Percentiles rank a stretch among this genome's conserved stretches.
These are phyloP conservation scores for Radiomyces spectabilis DNA, from an alignment of 192 early-diverging fungal species.

Conservation along the genomic window DNA sequence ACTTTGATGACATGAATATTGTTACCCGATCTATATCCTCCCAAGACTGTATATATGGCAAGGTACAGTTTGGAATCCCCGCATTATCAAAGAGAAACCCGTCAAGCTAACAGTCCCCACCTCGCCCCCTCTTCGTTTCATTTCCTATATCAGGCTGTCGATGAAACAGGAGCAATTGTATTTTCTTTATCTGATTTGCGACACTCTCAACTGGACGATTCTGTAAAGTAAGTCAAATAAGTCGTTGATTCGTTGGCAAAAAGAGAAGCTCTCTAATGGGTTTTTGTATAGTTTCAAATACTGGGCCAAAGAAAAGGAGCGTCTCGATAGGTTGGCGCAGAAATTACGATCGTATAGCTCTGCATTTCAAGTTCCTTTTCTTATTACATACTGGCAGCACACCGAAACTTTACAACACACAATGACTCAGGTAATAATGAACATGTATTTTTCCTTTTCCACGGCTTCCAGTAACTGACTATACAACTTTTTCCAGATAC, in stretches of 20 bases:
- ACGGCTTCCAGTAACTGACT: not conserved
- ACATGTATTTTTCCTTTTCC: not conserved
- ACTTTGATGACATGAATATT: not conserved
- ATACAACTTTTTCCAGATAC: not conserved
- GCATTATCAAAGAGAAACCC: not conserved
- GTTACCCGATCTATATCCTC: not conserved
- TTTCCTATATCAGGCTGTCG: not conserved
- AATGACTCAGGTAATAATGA: not conserved
- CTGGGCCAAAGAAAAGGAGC: conserved; percentile 6
- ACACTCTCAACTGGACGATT: not conserved
- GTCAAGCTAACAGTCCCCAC: not conserved
- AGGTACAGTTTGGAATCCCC: conserved; percentile 6
- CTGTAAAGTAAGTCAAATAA: conserved; percentile 2
- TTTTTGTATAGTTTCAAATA: not conserved
- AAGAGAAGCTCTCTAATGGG: not conserved
- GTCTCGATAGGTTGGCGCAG: conserved; percentile 4
- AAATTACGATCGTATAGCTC: not conserved
- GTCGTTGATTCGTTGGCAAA: not conserved
- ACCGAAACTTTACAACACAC: not conserved
- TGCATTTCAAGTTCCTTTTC: conserved; percentile 7
- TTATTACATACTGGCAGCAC: conserved; percentile 12
- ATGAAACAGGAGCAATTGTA: conserved; percentile 12
- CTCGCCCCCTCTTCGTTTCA: not conserved
- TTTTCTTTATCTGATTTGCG: conserved; percentile 7
- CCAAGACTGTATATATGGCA: not conserved